phyloP scores from a whole-genome alignment of 441 rosid genomes.

The Erysimum pusillum region DNA sequence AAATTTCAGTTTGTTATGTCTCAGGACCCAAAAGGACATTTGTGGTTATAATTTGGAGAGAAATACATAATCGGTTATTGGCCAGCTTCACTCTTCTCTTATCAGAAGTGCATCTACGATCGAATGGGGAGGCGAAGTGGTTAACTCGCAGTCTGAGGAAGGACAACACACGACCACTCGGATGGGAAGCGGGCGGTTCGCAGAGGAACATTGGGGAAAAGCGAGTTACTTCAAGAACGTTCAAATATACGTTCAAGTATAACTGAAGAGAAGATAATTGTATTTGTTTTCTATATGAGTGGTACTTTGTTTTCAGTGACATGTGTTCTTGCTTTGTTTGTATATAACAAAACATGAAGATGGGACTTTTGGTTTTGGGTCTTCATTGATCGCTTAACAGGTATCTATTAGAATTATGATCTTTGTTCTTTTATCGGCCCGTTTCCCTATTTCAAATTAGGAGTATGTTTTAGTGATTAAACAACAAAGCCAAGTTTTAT shows the following conservation, averaged over 20 bases:
- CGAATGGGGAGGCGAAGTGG: slow-evolving; percentile 73
- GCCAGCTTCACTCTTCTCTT: slow-evolving; percentile 65
- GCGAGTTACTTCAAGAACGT: slow-evolving; percentile 72
- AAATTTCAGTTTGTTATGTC: neutral
- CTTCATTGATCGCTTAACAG: slow-evolving; percentile 26
- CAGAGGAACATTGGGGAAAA: slow-evolving; percentile 60
- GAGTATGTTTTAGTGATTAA: too few relatives aligned
- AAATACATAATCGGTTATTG: slow-evolving; percentile 62
- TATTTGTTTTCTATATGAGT: slow-evolving; percentile 36
- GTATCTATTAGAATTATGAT: slow-evolving; percentile 9
- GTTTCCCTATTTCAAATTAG: too few relatives aligned
- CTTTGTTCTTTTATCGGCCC: too few relatives aligned
- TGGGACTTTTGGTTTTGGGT: slow-evolving; percentile 30
- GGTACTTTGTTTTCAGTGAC: slow-evolving; percentile 26
- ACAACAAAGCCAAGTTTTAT: too few relatives aligned
- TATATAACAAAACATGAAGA: slow-evolving; percentile 32
- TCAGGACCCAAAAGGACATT: slow-evolving; percentile 63
- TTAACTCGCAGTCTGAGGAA: slow-evolving; percentile 52
- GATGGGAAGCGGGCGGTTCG: slow-evolving; percentile 70
- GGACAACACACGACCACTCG: slow-evolving; percentile 64
- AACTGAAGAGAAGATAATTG: slow-evolving; percentile 35
- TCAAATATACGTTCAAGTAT: slow-evolving; percentile 49
- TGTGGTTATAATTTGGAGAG: slow-evolving; percentile 67
- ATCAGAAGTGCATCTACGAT: slow-evolving; percentile 61
- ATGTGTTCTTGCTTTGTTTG: slow-evolving; percentile 40